phyloP scores from a whole-genome alignment of 2,329 filamentous ascomycete genomes.

The Talaromyces sp. region DNA sequence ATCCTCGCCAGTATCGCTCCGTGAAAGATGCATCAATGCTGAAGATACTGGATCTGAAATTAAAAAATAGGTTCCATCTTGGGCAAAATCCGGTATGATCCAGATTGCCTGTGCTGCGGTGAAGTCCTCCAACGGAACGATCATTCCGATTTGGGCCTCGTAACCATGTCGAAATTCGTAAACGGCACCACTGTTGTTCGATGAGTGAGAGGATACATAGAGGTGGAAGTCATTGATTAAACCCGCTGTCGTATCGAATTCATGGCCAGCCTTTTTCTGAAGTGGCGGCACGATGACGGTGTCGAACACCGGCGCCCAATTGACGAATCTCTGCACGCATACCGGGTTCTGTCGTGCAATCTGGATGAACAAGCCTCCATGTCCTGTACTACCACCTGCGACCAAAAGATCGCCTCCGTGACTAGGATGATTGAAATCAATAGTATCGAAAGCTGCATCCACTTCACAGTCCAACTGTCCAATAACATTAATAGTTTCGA shows the following conservation, averaged over 20 bases:
- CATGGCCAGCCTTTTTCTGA: constrained; percentile 18
- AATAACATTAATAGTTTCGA: constrained; percentile 56
- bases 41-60: constrained; percentile 42
- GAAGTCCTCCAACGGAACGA: constrained; percentile 40
- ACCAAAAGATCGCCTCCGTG: constrained; percentile 72
- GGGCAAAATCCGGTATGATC: constrained; percentile 37
- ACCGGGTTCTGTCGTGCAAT: constrained; percentile 53
- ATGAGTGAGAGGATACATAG: constrained; percentile 65
- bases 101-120: constrained; percentile 43
- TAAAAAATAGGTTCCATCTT: constrained; percentile 37
- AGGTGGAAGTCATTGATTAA: constrained; percentile 51
- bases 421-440: constrained; percentile 48
- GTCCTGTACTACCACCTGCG: constrained; percentile 71
- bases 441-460: constrained; percentile 74
- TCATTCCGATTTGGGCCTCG: constrained; percentile 60
- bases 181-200: constrained; percentile 56
- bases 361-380: constrained; percentile 72
- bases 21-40: constrained; percentile 36
- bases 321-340: constrained; percentile 60
- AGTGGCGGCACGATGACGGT: constrained; percentile 31
- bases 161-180: constrained; percentile 67
- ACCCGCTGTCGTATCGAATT: constrained; percentile 17
- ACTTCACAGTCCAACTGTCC: constrained; percentile 70
- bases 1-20: constrained; percentile 29
- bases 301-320: constrained; percentile 56